phyloP scores from a whole-genome alignment of 257 asterid genomes.

The Ligustrum vulgare region DNA sequence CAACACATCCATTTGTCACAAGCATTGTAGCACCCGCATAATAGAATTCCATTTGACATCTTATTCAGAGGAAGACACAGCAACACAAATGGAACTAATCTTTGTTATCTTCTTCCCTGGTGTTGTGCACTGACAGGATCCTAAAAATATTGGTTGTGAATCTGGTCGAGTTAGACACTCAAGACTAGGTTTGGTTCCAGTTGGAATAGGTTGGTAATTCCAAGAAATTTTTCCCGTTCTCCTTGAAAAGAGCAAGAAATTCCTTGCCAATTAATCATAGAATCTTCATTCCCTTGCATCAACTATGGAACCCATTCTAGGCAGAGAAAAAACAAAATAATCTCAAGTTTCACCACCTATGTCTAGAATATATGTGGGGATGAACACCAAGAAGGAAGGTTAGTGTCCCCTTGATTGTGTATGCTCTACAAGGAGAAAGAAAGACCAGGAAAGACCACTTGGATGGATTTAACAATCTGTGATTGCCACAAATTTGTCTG shows the following conservation, averaged over 20 bases:
- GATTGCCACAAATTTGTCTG: neutral
- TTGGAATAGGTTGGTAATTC: conserved; percentile 3
- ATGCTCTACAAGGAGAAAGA: no score
- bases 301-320: neutral
- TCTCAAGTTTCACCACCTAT: neutral
- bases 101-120: neutral
- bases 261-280: neutral
- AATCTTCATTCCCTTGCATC: neutral
- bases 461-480: neutral
- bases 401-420: neutral
- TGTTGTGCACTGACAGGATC: neutral
- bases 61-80: neutral
- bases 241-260: neutral
- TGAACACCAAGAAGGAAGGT: neutral
- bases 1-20: neutral
- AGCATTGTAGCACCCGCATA: neutral
- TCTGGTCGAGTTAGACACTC: neutral
- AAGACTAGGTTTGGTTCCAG: neutral
- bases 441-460: neutral
- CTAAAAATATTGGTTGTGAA: neutral
- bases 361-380: neutral
- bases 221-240: neutral
- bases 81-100: neutral
- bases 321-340: neutral
- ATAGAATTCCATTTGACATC: neutral